Evolutionary conservation across 2,329 filamentous ascomycete species (phyloP).

Genomic region (Cordyceps fumosorosea): DNA sequence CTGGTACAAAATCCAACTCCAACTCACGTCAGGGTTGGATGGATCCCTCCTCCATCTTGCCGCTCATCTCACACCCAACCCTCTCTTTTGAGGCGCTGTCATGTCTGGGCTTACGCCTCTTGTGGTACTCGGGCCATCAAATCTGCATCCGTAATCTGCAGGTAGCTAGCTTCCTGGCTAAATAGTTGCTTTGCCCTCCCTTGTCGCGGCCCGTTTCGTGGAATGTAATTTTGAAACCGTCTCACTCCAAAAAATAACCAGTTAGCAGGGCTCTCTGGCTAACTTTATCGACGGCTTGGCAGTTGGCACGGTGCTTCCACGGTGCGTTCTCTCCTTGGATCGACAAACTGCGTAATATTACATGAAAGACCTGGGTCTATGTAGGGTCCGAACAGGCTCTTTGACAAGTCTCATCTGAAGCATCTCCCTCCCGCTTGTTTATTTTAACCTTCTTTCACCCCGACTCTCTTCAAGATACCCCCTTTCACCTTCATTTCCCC

Average conservation of each 20-base stretch:
- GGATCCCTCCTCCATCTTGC: neutral
- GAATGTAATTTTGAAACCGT: slow-evolving; percentile 13
- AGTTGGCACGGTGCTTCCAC: neutral
- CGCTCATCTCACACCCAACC: slow-evolving; percentile 9
- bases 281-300: slow-evolving; percentile 8
- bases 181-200: slow-evolving; percentile 3
- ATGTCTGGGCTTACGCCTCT: slow-evolving; percentile 2
- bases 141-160: neutral
- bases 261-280: neutral
- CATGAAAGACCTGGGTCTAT: neutral
- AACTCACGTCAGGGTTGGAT: neutral
- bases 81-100: neutral
- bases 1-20: neutral
- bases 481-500: neutral
- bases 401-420: slow-evolving; percentile 7
- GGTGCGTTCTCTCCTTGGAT: slow-evolving; percentile 3
- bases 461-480: slow-evolving; percentile 5
- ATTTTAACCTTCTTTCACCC: slow-evolving; percentile 13
- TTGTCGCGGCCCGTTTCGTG: slow-evolving; percentile 4
- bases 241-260: slow-evolving; percentile 6
- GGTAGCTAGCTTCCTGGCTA: neutral
- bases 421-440: slow-evolving; percentile 22
- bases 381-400: neutral
- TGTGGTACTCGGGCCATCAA: slow-evolving; percentile 7
- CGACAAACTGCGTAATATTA: slow-evolving; percentile 9